Base-by-base conservation (phyloP, 768 basidiomycete species). In the Rhodotorula kratochvilovae region DNA sequence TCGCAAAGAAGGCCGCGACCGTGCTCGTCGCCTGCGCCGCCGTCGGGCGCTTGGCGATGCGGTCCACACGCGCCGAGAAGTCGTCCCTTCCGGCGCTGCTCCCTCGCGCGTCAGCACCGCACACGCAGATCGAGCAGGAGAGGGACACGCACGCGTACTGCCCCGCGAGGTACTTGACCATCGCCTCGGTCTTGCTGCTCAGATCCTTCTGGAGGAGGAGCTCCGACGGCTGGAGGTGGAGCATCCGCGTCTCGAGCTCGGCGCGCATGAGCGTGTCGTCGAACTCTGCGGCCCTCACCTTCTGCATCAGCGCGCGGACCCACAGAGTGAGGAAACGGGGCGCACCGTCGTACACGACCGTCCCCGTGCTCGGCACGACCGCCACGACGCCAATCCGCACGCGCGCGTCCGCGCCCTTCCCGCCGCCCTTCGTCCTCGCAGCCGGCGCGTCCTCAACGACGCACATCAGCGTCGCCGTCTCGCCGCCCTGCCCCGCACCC, bases 241-340 rank as follows among this genome's bases (percentile, higher is more conserved):
- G 86, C 71, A 99, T 83, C 55, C 95, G 83, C 1, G 94, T 97
- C 90, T 96, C 93, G 4, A 96, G 85, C 80, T 98, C 93, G 15
- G 88, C 87, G 23, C 94, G 85, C 87, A 96, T 90, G 43, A 86
- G 80, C 5, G 86, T 86, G 79, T 96, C 92, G 89, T 76, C 33
- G 46, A 70, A 73, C 27, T 58, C 63, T 74, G 60, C 58, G 55
- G 54, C 65, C 13, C 11, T 5, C 10, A 57, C 59, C 1, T 12
- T 58, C 60, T 23, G 25, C n/a, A 55, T 42, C 46, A 46, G 23
- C 46, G 59, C 23, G 33, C 48, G 21, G 27, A 25, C n/a, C 12
- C 10, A 5, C 11, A 25, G 33, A 21, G 45, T 35, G 35, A 36
- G n/a, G 12, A 1, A 61, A 42, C 29, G 21, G 42, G 36, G 45